phyloP scores from a whole-genome alignment of 164 flowering plant species.

The Tinospora cordifolia region DNA sequence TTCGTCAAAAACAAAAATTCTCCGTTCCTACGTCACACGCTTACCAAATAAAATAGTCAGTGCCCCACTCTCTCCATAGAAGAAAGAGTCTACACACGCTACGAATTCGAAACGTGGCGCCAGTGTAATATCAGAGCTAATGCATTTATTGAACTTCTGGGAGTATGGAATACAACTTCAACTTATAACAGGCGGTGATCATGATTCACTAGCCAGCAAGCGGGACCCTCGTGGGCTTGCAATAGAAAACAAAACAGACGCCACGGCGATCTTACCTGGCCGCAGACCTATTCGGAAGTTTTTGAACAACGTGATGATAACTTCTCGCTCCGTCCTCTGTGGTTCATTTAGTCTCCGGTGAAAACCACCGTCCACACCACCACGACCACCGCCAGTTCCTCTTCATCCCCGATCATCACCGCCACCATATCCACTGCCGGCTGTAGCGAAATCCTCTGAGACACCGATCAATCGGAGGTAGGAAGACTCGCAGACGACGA shows the following conservation, averaged over 20 bases:
- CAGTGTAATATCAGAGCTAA: not conserved
- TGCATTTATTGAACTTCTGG: not conserved
- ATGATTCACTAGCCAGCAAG: not conserved
- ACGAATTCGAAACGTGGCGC: too few relatives aligned
- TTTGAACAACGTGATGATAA: too few relatives aligned
- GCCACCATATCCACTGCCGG: not conserved
- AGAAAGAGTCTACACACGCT: too few relatives aligned
- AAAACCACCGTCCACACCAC: not conserved
- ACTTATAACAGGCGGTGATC: too few relatives aligned
- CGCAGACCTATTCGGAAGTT: not conserved
- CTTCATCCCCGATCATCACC: not conserved
- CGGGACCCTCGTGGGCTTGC: not conserved
- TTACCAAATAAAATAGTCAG: too few relatives aligned
- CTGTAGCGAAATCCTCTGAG: not conserved
- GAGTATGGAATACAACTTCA: not conserved
- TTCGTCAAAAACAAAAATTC: too few relatives aligned
- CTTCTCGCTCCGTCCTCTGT: too few relatives aligned
- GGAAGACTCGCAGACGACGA: constrained; percentile 22
- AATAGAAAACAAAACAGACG: not conserved
- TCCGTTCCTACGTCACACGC: too few relatives aligned
- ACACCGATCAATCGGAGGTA: constrained; percentile 14
- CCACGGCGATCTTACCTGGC: not conserved
- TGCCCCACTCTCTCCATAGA: too few relatives aligned
- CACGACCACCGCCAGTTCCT: not conserved
- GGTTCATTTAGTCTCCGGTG: not conserved